A percentile compares a stretch with the other conserved stretches of the same genome.
Conservation (phyloP, 83 land plant species). For the Thuja plicata region DNA sequence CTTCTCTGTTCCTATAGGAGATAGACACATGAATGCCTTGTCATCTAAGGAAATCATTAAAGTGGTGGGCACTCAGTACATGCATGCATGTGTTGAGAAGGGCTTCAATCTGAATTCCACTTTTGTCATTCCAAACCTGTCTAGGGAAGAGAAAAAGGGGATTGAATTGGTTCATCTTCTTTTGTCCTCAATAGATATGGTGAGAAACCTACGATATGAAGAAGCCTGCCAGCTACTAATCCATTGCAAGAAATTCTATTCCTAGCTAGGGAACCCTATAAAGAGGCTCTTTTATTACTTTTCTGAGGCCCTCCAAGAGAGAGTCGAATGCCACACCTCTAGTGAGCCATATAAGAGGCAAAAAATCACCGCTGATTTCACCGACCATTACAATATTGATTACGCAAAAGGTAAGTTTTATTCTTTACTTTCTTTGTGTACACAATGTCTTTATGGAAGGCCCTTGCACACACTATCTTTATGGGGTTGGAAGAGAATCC, state of each 20-base stretch:
- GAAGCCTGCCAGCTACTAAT: background rate
- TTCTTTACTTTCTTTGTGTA: background rate
- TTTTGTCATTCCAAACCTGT: background rate
- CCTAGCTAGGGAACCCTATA: background rate
- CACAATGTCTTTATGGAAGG: background rate
- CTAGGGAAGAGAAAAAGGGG: background rate
- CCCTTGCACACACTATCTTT: slow-evolving; percentile 24
- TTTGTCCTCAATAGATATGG: background rate
- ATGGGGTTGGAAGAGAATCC: slow-evolving; percentile 8
- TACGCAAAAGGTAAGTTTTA: background rate
- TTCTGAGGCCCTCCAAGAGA: background rate
- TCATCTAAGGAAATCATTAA: background rate
- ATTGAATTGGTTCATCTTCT: background rate
- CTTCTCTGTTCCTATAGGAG: too few relatives aligned
- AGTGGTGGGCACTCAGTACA: background rate
- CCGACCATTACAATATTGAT: background rate
- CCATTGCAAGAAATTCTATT: background rate
- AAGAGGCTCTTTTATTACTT: too few relatives aligned
- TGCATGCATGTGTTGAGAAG: background rate
- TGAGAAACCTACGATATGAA: background rate
- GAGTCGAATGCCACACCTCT: background rate
- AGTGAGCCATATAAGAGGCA: background rate
- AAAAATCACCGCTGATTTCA: background rate
- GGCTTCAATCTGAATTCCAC: background rate
- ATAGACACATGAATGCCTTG: background rate